Conservation (phyloP, 148 eudicot genomes). For the Arbutus unedo region DNA sequence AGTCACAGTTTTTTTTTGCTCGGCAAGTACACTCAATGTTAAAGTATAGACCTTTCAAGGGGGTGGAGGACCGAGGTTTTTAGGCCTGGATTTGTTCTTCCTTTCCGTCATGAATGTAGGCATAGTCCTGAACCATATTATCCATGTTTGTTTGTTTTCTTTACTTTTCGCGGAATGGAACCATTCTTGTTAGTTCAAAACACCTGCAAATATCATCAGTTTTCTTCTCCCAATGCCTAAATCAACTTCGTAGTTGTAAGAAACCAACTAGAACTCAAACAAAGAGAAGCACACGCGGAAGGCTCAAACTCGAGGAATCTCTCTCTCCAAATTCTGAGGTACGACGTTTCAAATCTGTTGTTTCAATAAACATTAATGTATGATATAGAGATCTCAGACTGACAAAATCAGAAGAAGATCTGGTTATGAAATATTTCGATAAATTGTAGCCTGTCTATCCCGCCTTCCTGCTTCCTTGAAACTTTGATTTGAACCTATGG, state of each 20-base stretch:
- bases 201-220: background rate
- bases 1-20: background rate
- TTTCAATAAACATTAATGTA: background rate
- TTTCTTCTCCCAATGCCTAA: background rate
- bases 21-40: too few species aligned
- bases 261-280: background rate
- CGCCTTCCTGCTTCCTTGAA: too few species aligned
- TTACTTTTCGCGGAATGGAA: background rate
- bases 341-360: background rate
- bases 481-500: too few species aligned
- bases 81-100: background rate
- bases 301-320: background rate
- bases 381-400: background rate
- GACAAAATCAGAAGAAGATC: background rate
- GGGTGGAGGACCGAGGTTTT: background rate
- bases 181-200: background rate
- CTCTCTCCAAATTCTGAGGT: background rate
- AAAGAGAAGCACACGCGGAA: background rate
- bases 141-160: background rate
- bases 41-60: background rate
- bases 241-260: background rate
- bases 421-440: too few species aligned
- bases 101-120: background rate
- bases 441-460: too few species aligned
- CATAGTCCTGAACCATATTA: background rate